Base-by-base conservation (phyloP, 1,284 basidiomycete species). In the Cryptococcus sp. region DNA sequence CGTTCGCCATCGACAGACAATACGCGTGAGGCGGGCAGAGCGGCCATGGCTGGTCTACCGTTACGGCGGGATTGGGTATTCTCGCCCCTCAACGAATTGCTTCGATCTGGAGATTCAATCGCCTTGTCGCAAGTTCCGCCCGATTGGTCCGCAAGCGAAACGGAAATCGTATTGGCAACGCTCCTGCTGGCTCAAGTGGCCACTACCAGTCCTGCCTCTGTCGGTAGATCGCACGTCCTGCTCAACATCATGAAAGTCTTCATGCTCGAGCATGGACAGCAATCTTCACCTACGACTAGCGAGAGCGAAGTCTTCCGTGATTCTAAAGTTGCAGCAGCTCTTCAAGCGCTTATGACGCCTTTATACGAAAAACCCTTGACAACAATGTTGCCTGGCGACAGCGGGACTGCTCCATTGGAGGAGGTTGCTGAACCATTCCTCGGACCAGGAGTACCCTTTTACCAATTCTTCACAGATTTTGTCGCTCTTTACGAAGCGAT, bases 381-480 rank as follows among this genome's bases (percentile, higher is more conserved):
- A 7, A 11, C 13, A 54, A 13, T 5, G 8, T 17, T 19, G 41
- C 43, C 51, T 22, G 45, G 43, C 13, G 46, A 54, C 16, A 39
- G 16, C 39, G 23, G 13, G 4, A 2, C 55, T 11, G 50, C 65
- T 3, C 73, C 80, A 40, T 76, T 93, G 43, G 91, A 93, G 68
- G 69, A 75, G 7, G 85, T 83, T 2, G 82, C 89, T 1, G 66
- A 71, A 11, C 80, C 81, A 10, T 88, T 89, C 77, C 83, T 93
- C 7, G 86, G 87, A 0, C 49, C 80, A 2, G 80, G 81, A 1
- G 75, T 61, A 0, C 90, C 92, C 0, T 97, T 96, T 81, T 97
- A 88, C 80, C 93, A 96, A 73, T 90, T 90, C 72, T 99, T 94
- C 80, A 90, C 89, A 26, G 93, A 97, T 75, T 88, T 97, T 64